Evolutionary conservation across 2,329 filamentous ascomycete species (phyloP).

Genomic region (Lachnellula arida): DNA sequence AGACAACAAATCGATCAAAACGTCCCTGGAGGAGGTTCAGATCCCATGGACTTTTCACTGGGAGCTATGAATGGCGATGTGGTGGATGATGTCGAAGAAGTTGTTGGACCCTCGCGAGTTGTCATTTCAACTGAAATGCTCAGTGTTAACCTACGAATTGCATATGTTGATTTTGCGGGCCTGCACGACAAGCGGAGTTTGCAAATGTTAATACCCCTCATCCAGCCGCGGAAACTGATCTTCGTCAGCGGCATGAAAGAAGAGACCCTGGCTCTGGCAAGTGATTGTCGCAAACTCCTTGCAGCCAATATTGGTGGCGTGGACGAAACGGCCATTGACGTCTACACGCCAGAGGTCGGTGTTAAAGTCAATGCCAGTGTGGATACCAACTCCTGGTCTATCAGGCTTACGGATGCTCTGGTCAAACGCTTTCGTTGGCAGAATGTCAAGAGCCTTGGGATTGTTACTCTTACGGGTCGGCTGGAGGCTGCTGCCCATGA

Average conservation of each 20-base stretch:
- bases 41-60: slow-evolving; percentile 41
- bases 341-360: slow-evolving; percentile 78
- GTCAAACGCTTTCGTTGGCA: slow-evolving; percentile 92
- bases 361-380: slow-evolving; percentile 81
- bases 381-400: slow-evolving; percentile 95
- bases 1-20: slow-evolving; percentile 47
- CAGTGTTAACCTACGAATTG: slow-evolving; percentile 68
- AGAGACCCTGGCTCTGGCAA: slow-evolving; percentile 74
- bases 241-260: slow-evolving; percentile 75
- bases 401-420: slow-evolving; percentile 80
- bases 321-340: slow-evolving; percentile 52
- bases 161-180: slow-evolving; percentile 87
- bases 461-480: slow-evolving; percentile 85
- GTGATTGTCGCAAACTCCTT: slow-evolving; percentile 70
- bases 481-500: slow-evolving; percentile 49
- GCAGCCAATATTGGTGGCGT: slow-evolving; percentile 40
- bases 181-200: slow-evolving; percentile 90
- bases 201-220: slow-evolving; percentile 90
- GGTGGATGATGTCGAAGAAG: slow-evolving; percentile 52
- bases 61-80: slow-evolving; percentile 50
- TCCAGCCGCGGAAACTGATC: slow-evolving; percentile 90
- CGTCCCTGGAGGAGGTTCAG: slow-evolving; percentile 24
- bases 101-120: slow-evolving; percentile 69
- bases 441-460: slow-evolving; percentile 80
- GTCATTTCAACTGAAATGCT: slow-evolving; percentile 60